phyloP scores from a whole-genome alignment of 75 land plant genomes.

The Pinus taeda region DNA sequence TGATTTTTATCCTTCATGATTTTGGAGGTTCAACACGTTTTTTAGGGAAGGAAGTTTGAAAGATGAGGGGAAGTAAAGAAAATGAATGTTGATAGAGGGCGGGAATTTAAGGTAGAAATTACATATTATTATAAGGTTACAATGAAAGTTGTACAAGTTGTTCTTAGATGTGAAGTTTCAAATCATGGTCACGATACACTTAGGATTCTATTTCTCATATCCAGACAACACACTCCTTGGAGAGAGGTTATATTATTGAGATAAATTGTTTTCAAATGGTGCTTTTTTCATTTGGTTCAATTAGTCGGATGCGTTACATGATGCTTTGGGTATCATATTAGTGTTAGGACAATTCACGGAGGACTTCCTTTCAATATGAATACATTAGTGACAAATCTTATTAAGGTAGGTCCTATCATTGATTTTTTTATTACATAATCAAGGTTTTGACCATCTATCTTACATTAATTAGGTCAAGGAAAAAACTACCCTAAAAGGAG shows the following conservation, averaged over 20 bases:
- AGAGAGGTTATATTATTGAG: slow-evolving; percentile 84
- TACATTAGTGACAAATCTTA: too few relatives aligned
- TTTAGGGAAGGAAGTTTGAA: slow-evolving; percentile 11
- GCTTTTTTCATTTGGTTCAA: slow-evolving; percentile 39
- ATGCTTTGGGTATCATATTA: slow-evolving; percentile 80
- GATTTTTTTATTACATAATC: slow-evolving; percentile 67
- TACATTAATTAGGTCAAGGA: slow-evolving; percentile 71
- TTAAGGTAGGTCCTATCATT: slow-evolving; percentile 41
- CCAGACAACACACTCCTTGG: too few relatives aligned
- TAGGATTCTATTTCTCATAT: slow-evolving; percentile 60
- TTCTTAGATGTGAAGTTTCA: slow-evolving; percentile 53
- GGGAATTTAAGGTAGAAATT: slow-evolving; percentile 67
- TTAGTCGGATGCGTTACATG: slow-evolving; percentile 83
- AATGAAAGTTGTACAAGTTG: slow-evolving; percentile 57
- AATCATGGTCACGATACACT: slow-evolving; percentile 75
- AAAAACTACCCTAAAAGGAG: too few relatives aligned
- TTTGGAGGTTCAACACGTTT: too few relatives aligned
- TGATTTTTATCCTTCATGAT: too few relatives aligned
- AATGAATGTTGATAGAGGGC: slow-evolving; percentile 35
- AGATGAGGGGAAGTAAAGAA: slow-evolving; percentile 41
- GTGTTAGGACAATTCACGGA: slow-evolving; percentile 53
- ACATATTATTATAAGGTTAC: slow-evolving; percentile 73
- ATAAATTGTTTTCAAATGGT: slow-evolving; percentile 66
- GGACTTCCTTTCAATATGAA: slow-evolving; percentile 85
- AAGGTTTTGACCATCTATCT: slow-evolving; percentile 34